Base-by-base conservation (phyloP, 208 protist species). In the Zelonia costaricensis region DNA sequence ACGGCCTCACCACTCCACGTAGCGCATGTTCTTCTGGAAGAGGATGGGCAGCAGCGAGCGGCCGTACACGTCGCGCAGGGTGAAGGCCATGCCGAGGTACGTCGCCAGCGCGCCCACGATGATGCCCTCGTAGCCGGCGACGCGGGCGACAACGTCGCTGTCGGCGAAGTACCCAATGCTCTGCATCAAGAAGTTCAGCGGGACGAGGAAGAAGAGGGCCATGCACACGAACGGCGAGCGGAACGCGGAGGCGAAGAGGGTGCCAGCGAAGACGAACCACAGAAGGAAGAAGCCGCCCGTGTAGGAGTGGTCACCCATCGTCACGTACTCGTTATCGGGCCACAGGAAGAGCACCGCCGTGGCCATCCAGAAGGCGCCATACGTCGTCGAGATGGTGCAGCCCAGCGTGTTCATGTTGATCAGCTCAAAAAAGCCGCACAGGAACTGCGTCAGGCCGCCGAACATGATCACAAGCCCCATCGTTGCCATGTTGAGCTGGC, bases 361-460 rank as follows among this genome's bases (percentile, higher is more conserved):
- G 5, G 71, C 60, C 35, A 81, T 53, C 83, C 78, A 90, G 67
- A 90, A 90, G 18, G 74, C 49, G 27, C 78, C 79, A 54, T 82
- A 90, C 27, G 62, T 74, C 7, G 59, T 62, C 25, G 78, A 85
- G 23, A 76, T 64, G 27, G 78, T 70, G 55, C 51, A 80, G 15
- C 73, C 80, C 31, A 91, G 83, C 18, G 70, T 83, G 65, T 91
- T 87, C 45, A 64, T 74, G 38, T 82, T 67, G 39, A 79, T 61
- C 43, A 74, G 80, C 54, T 82, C 78, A 13, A 91, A 59, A 25
- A 91, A 57, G 40, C 84, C 84, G 33, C 64, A 65, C 38, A 86
- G 8, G n/a, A 91, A 63, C 67, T 86, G 79, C n/a, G 72, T 75
- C 1, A 73, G 13, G 20, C 84, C 84, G 35, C 80, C 84, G 39